These are phyloP conservation scores for Vitis hybrid DNA, from an alignment of 177 flowering plant species.

Conservation along the genomic window DNA sequence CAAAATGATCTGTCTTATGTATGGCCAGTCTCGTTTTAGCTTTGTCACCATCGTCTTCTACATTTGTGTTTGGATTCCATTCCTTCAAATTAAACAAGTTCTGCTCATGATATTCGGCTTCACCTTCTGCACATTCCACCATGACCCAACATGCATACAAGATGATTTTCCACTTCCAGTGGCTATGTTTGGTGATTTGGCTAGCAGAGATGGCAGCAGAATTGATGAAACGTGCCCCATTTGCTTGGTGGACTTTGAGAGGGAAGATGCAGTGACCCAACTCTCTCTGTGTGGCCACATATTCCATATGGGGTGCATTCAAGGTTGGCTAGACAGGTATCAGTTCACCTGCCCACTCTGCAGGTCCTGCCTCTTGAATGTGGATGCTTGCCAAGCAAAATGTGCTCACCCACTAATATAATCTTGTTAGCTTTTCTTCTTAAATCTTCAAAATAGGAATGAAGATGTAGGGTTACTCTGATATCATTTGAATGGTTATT, in stretches of 20 bases:
- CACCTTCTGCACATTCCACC: not conserved
- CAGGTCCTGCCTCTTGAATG: conserved; percentile 24
- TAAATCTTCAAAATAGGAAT: no score
- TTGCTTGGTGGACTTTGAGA: conserved; percentile 45
- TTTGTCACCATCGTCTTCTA: conserved; percentile 22
- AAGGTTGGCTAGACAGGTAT: conserved; percentile 29
- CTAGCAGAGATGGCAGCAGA: not conserved
- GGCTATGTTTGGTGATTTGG: conserved; percentile 24
- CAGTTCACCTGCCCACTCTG: conserved; percentile 59
- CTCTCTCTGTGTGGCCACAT: conserved; percentile 34
- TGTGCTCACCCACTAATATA: not conserved
- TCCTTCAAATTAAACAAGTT: conserved; percentile 19
- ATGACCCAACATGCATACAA: not conserved
- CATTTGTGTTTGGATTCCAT: conserved; percentile 29
- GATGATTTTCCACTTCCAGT: conserved; percentile 14
- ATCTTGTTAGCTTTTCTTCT: no score
- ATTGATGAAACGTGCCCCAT: conserved; percentile 33
- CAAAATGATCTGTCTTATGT: conserved; percentile 27
- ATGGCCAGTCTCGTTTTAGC: conserved; percentile 17
- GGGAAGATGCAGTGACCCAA: conserved; percentile 40
- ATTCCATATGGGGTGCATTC: conserved; percentile 42
- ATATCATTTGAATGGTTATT: no score
- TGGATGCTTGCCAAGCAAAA: not conserved
- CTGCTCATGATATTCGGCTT: conserved; percentile 3
- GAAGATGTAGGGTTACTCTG: no score